Evolutionary conservation across 495 filamentous ascomycete species (phyloP), one percentile per base, ranked within the genome.

Genomic region (Neurospora sublineolata): DNA sequence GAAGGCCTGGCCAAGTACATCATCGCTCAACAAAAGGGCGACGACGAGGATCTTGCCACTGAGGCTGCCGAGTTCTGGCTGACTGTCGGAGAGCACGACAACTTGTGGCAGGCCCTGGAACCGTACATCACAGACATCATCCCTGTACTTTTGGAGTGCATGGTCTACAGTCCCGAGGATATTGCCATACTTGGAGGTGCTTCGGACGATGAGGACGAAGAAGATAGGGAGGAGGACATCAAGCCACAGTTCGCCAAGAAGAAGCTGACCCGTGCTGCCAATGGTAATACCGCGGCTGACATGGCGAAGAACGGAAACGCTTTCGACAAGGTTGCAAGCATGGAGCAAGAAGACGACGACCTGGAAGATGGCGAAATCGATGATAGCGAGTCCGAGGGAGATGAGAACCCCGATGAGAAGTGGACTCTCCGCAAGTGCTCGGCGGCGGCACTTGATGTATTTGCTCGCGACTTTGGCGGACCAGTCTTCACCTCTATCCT

Each of bases 61-160:
- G 95, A 98, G 79, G 95, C 95, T 18, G 94, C 96, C 9, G 95
- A 98, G 80, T 99, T 99, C 78, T 99, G 94, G 93, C 88, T 99
- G 68, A 91, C 92, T 68, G 89, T 97, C 38, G 94, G 94, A 37
- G 96, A 97, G 79, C 93, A 97, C 77, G 85, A 90, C 41, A 86
- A 88, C 68, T 80, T 99, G 68, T 91, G 91, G 79, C 85, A 87
- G 44, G 84, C 87, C 0, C 80, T 99, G 23, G 89, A 84, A 7
- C 93, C 92, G 1, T 92, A 91, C 77, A 88, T 99, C 73, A 81
- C 86, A 70, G 92, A 93, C 78, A 93, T 99, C 67, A 89, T 99
- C 20, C 94, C 95, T 0, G 91, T 97, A 18, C 81, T 99, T 58
- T 87, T 99, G 3, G 89, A 94, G 72, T 94, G 92, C 76, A 99